These are phyloP conservation scores for Dunaliella sp. DNA, from an alignment of 139 green algal genomes.

Conservation along the genomic window DNA sequence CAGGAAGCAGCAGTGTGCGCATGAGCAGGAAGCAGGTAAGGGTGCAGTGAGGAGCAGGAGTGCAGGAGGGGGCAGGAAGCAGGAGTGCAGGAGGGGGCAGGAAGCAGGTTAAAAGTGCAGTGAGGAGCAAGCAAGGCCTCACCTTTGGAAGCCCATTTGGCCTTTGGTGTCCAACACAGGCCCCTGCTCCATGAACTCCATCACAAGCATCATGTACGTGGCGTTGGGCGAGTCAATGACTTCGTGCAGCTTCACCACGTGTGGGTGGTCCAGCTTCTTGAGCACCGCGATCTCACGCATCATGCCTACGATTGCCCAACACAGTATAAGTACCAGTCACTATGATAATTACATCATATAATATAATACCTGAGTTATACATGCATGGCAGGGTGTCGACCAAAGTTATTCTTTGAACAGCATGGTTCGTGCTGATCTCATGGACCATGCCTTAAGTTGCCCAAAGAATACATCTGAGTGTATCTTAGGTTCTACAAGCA, in stretches of 20 bases:
- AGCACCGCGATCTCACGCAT: slow-evolving; percentile 68
- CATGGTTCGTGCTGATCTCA: no score
- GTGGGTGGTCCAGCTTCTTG: slow-evolving; percentile 75
- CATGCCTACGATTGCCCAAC: no score
- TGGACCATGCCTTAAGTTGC: no score
- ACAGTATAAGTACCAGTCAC: not conserved
- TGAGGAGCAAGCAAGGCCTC: no score
- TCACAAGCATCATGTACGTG: slow-evolving; percentile 80
- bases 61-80: no score
- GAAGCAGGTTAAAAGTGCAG: no score
- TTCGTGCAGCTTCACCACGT: slow-evolving; percentile 82
- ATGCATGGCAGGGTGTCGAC: not conserved
- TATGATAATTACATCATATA: not conserved
- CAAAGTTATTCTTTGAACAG: slow-evolving; percentile 7
- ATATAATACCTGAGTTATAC: not conserved
- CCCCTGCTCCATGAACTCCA: slow-evolving; percentile 83
- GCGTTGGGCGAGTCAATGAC: slow-evolving; percentile 47
- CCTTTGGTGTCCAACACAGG: slow-evolving; percentile 53
- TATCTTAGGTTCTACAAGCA: no score
- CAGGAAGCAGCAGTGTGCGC: no score
- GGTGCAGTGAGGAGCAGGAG: no score
- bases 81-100: no score
- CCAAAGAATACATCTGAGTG: no score
- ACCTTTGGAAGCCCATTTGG: slow-evolving; percentile 48
- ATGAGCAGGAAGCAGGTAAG: no score